These are phyloP conservation scores for Ophiocordyceps camponoti-leonardi DNA, from an alignment of 2,329 filamentous ascomycete genomes.

Conservation along the genomic window DNA sequence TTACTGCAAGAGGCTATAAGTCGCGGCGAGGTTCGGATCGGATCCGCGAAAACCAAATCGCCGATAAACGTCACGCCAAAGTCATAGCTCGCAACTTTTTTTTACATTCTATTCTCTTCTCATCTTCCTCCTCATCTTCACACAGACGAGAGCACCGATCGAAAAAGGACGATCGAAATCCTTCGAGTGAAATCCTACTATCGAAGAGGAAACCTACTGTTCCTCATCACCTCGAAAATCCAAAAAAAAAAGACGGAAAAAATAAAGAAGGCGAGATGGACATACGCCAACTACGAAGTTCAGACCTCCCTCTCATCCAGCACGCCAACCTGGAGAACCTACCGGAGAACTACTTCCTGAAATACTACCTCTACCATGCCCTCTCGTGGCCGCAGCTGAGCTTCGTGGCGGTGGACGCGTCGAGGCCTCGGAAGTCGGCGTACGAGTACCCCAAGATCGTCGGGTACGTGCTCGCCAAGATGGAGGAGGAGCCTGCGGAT, in stretches of 20 bases:
- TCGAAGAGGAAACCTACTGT: too few species aligned
- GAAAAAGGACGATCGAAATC: too few species aligned
- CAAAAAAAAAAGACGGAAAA: background rate
- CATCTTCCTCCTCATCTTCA: too few species aligned
- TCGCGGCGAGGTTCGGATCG: background rate
- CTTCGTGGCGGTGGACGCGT: constrained; percentile 89
- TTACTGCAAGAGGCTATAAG: too few species aligned
- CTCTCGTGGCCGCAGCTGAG: constrained; percentile 95
- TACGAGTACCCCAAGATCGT: constrained; percentile 95
- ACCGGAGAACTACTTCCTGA: constrained; percentile 98
- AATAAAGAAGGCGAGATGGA: constrained; percentile 37
- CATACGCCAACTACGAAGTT: constrained; percentile 70
- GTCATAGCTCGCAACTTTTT: background rate
- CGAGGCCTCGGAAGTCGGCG: constrained; percentile 56
- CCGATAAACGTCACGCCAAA: background rate
- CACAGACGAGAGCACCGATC: too few species aligned
- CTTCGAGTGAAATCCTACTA: too few species aligned
- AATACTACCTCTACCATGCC: constrained; percentile 99
- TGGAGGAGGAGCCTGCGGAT: constrained; percentile 94
- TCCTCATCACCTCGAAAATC: too few species aligned
- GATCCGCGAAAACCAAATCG: background rate
- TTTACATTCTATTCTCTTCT: background rate
- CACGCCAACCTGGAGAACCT: constrained; percentile 98
- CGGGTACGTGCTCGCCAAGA: constrained; percentile 97
- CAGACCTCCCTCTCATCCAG: constrained; percentile 82